Evolutionary conservation across 108 stramenopile genomes (phyloP).

Genomic region (Nitzschia sp.): DNA sequence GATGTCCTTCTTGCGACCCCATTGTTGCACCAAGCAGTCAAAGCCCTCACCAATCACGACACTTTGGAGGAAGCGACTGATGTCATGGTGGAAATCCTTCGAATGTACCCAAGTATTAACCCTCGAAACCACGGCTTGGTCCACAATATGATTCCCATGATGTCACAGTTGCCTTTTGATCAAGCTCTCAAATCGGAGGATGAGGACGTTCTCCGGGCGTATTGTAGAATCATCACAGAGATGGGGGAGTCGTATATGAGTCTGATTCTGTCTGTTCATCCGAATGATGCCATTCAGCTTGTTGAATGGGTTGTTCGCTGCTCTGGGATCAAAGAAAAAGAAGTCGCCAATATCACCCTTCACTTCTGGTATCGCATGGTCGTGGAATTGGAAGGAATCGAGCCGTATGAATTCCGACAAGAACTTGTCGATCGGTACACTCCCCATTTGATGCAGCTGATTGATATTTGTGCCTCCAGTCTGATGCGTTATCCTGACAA

Average conservation of each 20-base stretch:
- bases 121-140: constrained; percentile 61
- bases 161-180: constrained; percentile 57
- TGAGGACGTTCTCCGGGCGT: constrained; percentile 79
- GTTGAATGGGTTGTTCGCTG: constrained; percentile 78
- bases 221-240: constrained; percentile 90
- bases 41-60: constrained; percentile 25
- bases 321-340: constrained; percentile 64
- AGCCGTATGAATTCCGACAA: constrained; percentile 80
- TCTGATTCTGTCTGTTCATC: constrained; percentile 57
- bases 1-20: constrained; percentile 40
- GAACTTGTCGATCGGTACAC: constrained; percentile 73
- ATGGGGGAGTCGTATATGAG: constrained; percentile 94
- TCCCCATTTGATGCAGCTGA: constrained; percentile 55
- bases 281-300: constrained; percentile 33
- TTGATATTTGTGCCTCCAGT: constrained; percentile 53
- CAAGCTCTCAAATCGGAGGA: constrained; percentile 59
- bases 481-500: constrained; percentile 71
- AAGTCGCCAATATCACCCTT: constrained; percentile 83
- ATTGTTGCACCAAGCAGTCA: constrained; percentile 32
- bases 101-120: constrained; percentile 70
- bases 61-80: constrained; percentile 81
- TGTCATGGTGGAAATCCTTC: constrained; percentile 79
- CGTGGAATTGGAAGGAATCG: constrained; percentile 66
- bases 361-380: constrained; percentile 93
- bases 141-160: constrained; percentile 64